Evolutionary conservation across 495 filamentous ascomycete species (phyloP), one percentile per base, ranked within the genome.

Genomic region (Lindgomyces ingoldianus): DNA sequence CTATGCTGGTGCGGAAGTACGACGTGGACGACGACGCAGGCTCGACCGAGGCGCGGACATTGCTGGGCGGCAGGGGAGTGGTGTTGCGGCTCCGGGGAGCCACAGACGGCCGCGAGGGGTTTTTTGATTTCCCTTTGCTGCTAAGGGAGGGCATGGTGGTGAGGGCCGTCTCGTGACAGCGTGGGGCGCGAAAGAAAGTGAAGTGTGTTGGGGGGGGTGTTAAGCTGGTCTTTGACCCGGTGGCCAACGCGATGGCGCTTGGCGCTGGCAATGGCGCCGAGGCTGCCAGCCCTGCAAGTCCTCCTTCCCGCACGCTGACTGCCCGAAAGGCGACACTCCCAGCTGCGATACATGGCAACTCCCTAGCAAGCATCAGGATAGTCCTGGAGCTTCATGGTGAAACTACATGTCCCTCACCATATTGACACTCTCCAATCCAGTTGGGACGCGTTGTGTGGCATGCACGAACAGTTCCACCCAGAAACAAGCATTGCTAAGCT

Each of bases 61-160:
- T 64, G 52, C 55, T 47, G 25, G 65, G 53, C 8, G 71, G 69
- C 26, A 73, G 48, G 16, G 73, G 73, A 4, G 73, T 75, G 21
- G 71, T 72, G 49, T 75, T 75, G 30, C 73, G 73, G 56, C 73
- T 75, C 18, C 69, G 61, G 26, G 68, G 68, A 12, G 50, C 49
- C 8, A 65, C 57, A 3, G 53, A 36, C 9, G 70, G 55, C 30
- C 63, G 63, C 19, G 64, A 57, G 30, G 58, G 58, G 50, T 26
- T 36, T 25, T 65, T 62, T 45, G 36, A 47, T 50, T 74, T 74
- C 33, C 61, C 68, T 36, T 71, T 72, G 60, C 62, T 67, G 54
- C 60, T 52, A 10, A 66, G 55, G 22, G 67, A 60, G 1, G 72
- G 68, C 70, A 73, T 73, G 30, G 12, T 45, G 36, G 24, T 4